phyloP scores from a whole-genome alignment of 2,329 filamentous ascomycete genomes.

The Neonectria magnoliae region DNA sequence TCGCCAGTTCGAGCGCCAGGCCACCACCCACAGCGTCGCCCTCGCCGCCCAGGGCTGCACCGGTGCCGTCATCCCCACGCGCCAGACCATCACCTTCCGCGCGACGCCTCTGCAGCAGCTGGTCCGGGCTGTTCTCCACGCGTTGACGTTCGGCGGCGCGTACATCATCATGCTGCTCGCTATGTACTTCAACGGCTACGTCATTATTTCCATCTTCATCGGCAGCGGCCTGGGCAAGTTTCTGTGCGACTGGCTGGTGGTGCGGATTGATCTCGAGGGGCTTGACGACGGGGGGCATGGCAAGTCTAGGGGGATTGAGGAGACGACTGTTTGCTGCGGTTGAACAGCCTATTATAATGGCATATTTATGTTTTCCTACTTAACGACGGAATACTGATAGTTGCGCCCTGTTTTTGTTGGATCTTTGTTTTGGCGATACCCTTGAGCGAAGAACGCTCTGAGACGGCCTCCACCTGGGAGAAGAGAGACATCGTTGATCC shows the following conservation, averaged over 20 bases:
- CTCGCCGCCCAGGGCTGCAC: constrained; percentile 33
- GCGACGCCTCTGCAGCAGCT: constrained; percentile 73
- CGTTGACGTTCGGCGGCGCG: constrained; percentile 75
- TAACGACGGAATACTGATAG: neutral
- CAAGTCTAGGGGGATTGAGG: constrained; percentile 51
- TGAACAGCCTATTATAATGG: constrained; percentile 1
- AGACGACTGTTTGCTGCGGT: constrained; percentile 60
- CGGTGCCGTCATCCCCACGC: constrained; percentile 36
- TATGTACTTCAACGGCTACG: constrained; percentile 74
- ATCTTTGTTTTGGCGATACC: constrained; percentile 19
- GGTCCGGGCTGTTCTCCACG: constrained; percentile 72
- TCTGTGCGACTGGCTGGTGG: constrained; percentile 63
- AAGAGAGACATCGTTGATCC: neutral
- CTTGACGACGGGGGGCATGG: constrained; percentile 36
- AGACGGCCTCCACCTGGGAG: neutral
- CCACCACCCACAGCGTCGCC: constrained; percentile 37
- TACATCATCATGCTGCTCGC: constrained; percentile 80
- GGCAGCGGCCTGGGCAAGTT: constrained; percentile 64
- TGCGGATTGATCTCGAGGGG: constrained; percentile 50
- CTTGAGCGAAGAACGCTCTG: neutral
- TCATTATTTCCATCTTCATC: constrained; percentile 80
- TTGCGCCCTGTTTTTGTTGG: neutral
- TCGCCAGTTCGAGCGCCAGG: constrained; percentile 56
- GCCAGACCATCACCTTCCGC: constrained; percentile 52
- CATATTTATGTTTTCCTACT: neutral